phyloP scores from a whole-genome alignment of 2,329 filamentous ascomycete genomes.

The Sarocladium brachiariae region DNA sequence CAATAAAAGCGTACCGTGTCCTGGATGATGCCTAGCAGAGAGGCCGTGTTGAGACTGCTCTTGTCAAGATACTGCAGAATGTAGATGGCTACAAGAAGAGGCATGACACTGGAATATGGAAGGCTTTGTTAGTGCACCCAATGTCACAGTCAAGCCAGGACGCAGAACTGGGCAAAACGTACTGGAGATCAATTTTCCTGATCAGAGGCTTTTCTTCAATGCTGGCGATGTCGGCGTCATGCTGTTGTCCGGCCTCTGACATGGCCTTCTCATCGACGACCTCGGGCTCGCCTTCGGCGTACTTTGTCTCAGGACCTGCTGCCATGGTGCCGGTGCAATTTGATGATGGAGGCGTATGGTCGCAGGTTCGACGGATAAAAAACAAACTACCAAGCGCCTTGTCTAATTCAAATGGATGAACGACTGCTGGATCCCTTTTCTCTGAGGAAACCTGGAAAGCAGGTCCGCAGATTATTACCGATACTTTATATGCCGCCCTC shows the following conservation, averaged over 20 bases:
- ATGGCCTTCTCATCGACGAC: slow-evolving; percentile 1
- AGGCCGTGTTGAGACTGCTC: slow-evolving; percentile 25
- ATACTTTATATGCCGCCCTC: background rate
- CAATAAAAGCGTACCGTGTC: slow-evolving; percentile 16
- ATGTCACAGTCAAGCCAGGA: no score
- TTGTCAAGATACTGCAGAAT: slow-evolving; percentile 25
- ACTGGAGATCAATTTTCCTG: background rate
- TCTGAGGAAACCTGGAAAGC: no score
- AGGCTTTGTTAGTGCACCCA: no score
- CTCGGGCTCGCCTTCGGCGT: background rate
- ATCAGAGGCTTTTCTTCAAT: background rate
- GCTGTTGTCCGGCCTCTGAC: background rate
- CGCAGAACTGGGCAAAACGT: no score
- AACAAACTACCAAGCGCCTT: no score
- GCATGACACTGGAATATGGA: slow-evolving; percentile 17
- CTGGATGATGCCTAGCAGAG: slow-evolving; percentile 28
- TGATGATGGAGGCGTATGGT: background rate
- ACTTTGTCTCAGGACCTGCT: background rate
- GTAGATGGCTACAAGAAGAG: slow-evolving; percentile 24
- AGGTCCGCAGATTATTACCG: no score
- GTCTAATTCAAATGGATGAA: no score
- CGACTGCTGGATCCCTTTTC: no score
- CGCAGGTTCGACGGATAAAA: no score
- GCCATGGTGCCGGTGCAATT: background rate
- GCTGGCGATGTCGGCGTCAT: background rate